phyloP scores from a whole-genome alignment of 306 rosid species.

The Amphicarpaea edgeworthii region DNA sequence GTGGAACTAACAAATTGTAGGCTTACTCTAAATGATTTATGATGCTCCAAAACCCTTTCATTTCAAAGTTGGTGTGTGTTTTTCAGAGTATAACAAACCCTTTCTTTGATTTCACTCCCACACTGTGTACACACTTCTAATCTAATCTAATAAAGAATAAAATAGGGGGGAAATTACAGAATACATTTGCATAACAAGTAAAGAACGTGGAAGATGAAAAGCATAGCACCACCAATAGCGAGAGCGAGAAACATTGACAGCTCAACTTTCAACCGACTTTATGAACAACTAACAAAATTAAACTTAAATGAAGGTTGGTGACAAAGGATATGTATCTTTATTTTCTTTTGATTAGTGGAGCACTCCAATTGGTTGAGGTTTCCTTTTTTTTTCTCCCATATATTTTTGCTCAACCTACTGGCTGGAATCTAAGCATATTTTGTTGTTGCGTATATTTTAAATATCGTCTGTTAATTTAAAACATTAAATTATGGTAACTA shows the following conservation, averaged over 20 bases:
- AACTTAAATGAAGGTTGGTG: slow-evolving; percentile 51
- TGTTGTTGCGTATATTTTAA: slow-evolving; percentile 23
- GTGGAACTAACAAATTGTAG: slow-evolving; percentile 15
- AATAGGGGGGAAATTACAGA: too few species aligned
- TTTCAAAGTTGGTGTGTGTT: slow-evolving; percentile 42
- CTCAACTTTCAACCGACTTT: slow-evolving; percentile 66
- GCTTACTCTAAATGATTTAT: background rate
- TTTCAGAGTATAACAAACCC: slow-evolving; percentile 11
- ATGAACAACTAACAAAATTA: slow-evolving; percentile 47
- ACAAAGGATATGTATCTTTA: slow-evolving; percentile 34
- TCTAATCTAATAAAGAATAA: too few species aligned
- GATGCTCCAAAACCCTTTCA: slow-evolving; percentile 19
- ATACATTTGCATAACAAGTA: background rate
- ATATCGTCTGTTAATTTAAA: background rate
- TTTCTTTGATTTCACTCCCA: slow-evolving; percentile 14
- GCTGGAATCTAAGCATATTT: slow-evolving; percentile 25
- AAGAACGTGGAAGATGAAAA: slow-evolving; percentile 38
- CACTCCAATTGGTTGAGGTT: slow-evolving; percentile 29
- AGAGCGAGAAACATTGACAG: slow-evolving; percentile 59
- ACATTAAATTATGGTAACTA: slow-evolving; percentile 25
- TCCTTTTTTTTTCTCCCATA: background rate
- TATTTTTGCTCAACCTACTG: slow-evolving; percentile 33
- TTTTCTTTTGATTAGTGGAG: slow-evolving; percentile 45
- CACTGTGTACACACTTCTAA: too few species aligned
- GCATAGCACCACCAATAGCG: slow-evolving; percentile 49